Percentiles rank a stretch among this genome's conserved stretches.
These are phyloP conservation scores for Fusarium nurragi DNA, from an alignment of 2,329 filamentous ascomycete genomes.

Conservation along the genomic window DNA sequence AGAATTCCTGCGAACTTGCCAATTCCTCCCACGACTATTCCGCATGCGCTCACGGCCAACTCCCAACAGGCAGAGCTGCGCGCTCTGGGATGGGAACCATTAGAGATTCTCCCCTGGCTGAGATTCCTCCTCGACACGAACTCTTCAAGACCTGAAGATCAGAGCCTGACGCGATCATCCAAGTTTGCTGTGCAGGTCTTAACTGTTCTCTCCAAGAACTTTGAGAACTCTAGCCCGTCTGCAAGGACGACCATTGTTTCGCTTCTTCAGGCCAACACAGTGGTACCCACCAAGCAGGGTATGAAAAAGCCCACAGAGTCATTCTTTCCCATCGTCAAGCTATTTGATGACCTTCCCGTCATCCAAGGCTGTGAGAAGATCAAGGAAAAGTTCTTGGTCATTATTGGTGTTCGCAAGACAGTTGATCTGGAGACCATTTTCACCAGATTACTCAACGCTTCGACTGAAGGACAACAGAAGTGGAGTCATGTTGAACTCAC, in stretches of 20 bases:
- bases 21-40: conserved; percentile 82
- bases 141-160: conserved; percentile 66
- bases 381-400: conserved; percentile 88
- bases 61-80: conserved; percentile 75
- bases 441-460: conserved; percentile 76
- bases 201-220: conserved; percentile 84
- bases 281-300: conserved; percentile 90
- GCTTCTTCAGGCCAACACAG: conserved; percentile 72
- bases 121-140: conserved; percentile 78
- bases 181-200: conserved; percentile 82
- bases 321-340: conserved; percentile 91
- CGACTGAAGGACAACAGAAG: conserved; percentile 66
- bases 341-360: conserved; percentile 92
- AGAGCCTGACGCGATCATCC: conserved; percentile 76
- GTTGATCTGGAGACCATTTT: conserved; percentile 96
- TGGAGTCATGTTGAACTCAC: conserved; percentile 97
- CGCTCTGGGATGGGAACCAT: conserved; percentile 83
- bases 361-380: conserved; percentile 79
- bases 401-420: conserved; percentile 92
- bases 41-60: conserved; percentile 80
- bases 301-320: conserved; percentile 88
- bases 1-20: conserved; percentile 85
- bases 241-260: conserved; percentile 73
- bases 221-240: conserved; percentile 77
- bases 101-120: conserved; percentile 88